These are phyloP conservation scores for Inga oerstediana DNA, from an alignment of 306 rosid genomes.

Conservation along the genomic window DNA sequence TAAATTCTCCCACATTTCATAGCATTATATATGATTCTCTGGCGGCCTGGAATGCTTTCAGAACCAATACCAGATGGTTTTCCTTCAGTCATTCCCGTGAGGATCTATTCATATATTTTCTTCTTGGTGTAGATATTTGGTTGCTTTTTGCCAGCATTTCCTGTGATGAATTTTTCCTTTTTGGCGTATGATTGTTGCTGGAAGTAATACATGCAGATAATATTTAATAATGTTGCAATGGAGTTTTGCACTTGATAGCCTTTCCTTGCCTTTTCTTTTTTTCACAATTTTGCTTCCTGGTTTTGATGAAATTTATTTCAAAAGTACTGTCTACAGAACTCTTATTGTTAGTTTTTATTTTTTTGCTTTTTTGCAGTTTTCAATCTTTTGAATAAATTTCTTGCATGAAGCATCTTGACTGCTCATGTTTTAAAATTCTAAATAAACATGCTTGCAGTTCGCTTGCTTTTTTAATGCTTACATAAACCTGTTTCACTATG, in stretches of 20 bases:
- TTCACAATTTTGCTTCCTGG: background rate
- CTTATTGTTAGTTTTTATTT: slow-evolving; percentile 7
- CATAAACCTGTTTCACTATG: background rate
- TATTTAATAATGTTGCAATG: background rate
- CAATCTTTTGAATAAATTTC: background rate
- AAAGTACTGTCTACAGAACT: background rate
- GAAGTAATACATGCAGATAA: background rate
- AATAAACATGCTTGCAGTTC: background rate
- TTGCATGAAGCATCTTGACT: slow-evolving; percentile 7
- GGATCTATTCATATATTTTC: slow-evolving; percentile 25
- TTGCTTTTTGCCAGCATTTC: slow-evolving; percentile 21
- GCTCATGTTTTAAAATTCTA: background rate
- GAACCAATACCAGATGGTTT: slow-evolving; percentile 95
- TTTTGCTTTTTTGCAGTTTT: background rate
- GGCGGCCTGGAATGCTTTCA: slow-evolving; percentile 89
- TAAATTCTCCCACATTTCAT: no score
- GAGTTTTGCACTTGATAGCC: background rate
- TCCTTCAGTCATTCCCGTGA: slow-evolving; percentile 85
- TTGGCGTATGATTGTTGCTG: background rate
- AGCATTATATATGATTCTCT: slow-evolving; percentile 82
- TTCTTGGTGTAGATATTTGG: slow-evolving; percentile 23
- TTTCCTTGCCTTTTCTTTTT: background rate
- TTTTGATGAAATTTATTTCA: background rate
- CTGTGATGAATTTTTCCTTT: background rate
- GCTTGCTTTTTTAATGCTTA: slow-evolving; percentile 5